phyloP scores from a whole-genome alignment of 2,329 filamentous ascomycete species.

The Sporothrix dimorphospora region DNA sequence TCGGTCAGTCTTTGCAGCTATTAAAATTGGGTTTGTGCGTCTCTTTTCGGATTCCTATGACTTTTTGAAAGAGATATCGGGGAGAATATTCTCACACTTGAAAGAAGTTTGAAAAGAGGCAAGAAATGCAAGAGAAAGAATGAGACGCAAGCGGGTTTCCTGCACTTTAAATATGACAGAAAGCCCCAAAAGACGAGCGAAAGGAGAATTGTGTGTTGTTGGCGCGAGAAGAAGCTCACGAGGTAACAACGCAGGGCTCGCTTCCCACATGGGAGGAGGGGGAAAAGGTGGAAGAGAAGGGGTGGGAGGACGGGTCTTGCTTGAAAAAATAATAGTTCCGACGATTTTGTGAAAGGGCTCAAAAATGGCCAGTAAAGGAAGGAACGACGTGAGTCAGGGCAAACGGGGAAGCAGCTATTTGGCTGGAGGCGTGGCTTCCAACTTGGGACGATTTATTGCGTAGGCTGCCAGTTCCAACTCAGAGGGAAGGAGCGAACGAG shows the following conservation, averaged over 20 bases:
- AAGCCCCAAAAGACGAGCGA: not conserved
- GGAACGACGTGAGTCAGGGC: slow-evolving; percentile 23
- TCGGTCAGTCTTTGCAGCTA: not conserved
- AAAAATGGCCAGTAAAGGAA: slow-evolving; percentile 8
- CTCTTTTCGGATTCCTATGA: not conserved
- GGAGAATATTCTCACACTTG: not conserved
- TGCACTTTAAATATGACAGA: not conserved
- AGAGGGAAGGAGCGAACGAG: slow-evolving; percentile 2
- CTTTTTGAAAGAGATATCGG: not conserved
- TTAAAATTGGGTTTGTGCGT: not conserved
- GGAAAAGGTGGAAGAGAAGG: not conserved
- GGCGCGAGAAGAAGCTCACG: not conserved
- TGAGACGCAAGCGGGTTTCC: not conserved
- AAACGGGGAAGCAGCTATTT: slow-evolving; percentile 2
- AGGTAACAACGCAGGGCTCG: not conserved
- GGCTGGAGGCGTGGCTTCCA: not conserved
- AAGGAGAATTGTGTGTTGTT: not conserved
- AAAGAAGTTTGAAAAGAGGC: no score
- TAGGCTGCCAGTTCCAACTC: slow-evolving; percentile 1
- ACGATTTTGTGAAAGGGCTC: not conserved
- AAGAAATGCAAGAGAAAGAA: not conserved
- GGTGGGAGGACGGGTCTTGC: not conserved
- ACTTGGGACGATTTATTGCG: slow-evolving; percentile 24
- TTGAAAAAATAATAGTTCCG: not conserved
- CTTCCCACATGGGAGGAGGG: not conserved